Conservation (phyloP, 495 filamentous ascomycete species). For the Aspergillus diversus region DNA sequence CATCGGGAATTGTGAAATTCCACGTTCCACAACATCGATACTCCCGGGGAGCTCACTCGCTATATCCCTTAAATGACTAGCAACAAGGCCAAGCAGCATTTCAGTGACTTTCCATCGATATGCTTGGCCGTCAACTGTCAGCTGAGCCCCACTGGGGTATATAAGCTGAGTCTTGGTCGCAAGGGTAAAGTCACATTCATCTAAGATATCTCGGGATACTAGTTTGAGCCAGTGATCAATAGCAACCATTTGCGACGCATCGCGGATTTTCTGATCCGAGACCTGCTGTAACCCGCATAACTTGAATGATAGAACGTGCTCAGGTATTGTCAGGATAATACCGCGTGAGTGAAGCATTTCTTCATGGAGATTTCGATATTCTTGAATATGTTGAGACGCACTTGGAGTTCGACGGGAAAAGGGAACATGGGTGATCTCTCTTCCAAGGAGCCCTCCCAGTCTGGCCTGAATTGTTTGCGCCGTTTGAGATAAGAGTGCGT, state of each 20-base stretch:
- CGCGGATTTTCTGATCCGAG: slow-evolving; percentile 21
- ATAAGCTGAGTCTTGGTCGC: slow-evolving; percentile 62
- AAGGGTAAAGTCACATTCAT: slow-evolving; percentile 68
- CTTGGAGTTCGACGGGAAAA: slow-evolving; percentile 32
- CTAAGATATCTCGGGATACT: slow-evolving; percentile 58
- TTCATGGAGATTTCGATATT: slow-evolving; percentile 37
- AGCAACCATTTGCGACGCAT: slow-evolving; percentile 24
- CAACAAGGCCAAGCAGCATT: slow-evolving; percentile 50
- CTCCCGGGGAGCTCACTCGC: slow-evolving; percentile 32
- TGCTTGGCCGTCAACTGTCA: slow-evolving; percentile 57
- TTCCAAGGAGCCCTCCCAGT: slow-evolving; percentile 61
- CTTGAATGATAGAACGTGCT: slow-evolving; percentile 71
- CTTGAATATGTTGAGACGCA: slow-evolving; percentile 2
- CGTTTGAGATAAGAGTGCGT: slow-evolving; percentile 65
- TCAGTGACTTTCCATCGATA: slow-evolving; percentile 63
- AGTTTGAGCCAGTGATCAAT: slow-evolving; percentile 46
- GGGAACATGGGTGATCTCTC: slow-evolving; percentile 59
- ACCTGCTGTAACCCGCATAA: slow-evolving; percentile 63
- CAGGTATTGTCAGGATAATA: slow-evolving; percentile 64
- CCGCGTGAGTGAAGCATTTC: slow-evolving; percentile 52
- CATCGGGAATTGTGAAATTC: slow-evolving; percentile 24
- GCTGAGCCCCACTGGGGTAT: slow-evolving; percentile 66
- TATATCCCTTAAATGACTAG: slow-evolving; percentile 28
- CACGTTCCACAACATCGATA: slow-evolving; percentile 39
- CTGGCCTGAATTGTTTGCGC: slow-evolving; percentile 58